Percentiles rank a stretch among this genome's conserved stretches.
Conservation (phyloP, 2,329 filamentous ascomycete genomes). For the Pseudocercospora eumusae region DNA sequence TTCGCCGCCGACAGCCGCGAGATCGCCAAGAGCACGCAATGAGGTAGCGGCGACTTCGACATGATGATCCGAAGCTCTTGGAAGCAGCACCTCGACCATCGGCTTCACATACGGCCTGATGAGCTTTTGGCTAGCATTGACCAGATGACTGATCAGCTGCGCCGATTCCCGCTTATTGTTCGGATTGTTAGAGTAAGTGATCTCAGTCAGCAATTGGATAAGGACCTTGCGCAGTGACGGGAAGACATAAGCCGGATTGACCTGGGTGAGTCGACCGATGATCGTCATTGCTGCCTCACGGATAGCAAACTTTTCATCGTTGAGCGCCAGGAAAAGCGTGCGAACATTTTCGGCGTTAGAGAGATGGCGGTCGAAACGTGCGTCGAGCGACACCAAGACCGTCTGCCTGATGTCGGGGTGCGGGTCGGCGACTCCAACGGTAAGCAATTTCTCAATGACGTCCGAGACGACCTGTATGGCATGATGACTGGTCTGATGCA, state of each 20-base stretch:
- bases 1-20: conserved; percentile 89
- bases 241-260: conserved; percentile 97
- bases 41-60: conserved; percentile 90
- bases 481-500: conserved; percentile 96
- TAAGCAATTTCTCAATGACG: conserved; percentile 94
- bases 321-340: conserved; percentile 90
- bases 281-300: conserved; percentile 94
- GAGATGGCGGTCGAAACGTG: conserved; percentile 93
- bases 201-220: conserved; percentile 92
- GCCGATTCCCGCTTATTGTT: conserved; percentile 96
- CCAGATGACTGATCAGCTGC: conserved; percentile 85
- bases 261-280: conserved; percentile 84
- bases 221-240: conserved; percentile 91
- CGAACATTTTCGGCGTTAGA: conserved; percentile 97
- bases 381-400: conserved; percentile 84
- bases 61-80: conserved; percentile 83
- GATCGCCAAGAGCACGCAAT: conserved; percentile 90
- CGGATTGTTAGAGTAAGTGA: conserved; percentile 92
- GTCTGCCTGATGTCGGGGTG: conserved; percentile 86
- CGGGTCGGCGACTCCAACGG: conserved; percentile 87
- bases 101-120: conserved; percentile 97
- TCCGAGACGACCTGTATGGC: conserved; percentile 96
- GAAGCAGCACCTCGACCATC: conserved; percentile 91
- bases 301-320: conserved; percentile 91
- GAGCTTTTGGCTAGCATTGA: conserved; percentile 86